Evolutionary conservation across 768 basidiomycete species (phyloP), one percentile per base, ranked within the genome.

Genomic region (Lanmaoa pseudosensibilis): DNA sequence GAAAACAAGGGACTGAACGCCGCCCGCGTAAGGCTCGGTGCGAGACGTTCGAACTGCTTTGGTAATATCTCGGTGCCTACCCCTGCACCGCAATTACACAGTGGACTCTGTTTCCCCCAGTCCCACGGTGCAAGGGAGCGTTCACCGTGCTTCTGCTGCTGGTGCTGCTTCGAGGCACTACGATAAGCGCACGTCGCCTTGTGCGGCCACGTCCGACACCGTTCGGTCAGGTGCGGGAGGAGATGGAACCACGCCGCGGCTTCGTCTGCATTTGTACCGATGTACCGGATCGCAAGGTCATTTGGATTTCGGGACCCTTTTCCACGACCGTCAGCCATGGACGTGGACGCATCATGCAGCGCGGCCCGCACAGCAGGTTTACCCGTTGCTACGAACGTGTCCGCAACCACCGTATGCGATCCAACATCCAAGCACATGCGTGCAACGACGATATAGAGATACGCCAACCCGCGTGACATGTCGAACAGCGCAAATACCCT

Each of bases 121-220:
- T n/a, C n/a, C n/a, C 61, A 58, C 30, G 21, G 43, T 58, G 83
- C 18, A 79, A 58, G 0, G 78, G 78, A 11, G 18, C 15, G 19
- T 39, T 62, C 47, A 49, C 60, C 23, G 0, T 23, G 4, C 39
- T 65, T 60, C 18, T 39, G 33, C 18, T 39, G 33, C 5, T 9
- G 38, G 16, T 68, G 65, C 30, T 70, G 66, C 19, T 75, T 73
- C 3, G 36, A 18, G 5, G 39, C n/a, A n/a, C n/a, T 33, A 36
- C 59, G 71, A 54, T 34, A 60, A 1, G n/a, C 68, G 63, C 16
- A 81, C 60, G 25, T 64, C 67, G 30, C 45, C 25, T 62, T 82
- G 82, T 86, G 85, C 6, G 69, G 55, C 83, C 83, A 85, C 2
- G 70, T 73, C 32, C 82, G 77, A 56, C 82, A 83, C 16, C 81